These are phyloP conservation scores for Dactylorhiza incarnata DNA, from an alignment of 106 monocot genomes.

Conservation along the genomic window DNA sequence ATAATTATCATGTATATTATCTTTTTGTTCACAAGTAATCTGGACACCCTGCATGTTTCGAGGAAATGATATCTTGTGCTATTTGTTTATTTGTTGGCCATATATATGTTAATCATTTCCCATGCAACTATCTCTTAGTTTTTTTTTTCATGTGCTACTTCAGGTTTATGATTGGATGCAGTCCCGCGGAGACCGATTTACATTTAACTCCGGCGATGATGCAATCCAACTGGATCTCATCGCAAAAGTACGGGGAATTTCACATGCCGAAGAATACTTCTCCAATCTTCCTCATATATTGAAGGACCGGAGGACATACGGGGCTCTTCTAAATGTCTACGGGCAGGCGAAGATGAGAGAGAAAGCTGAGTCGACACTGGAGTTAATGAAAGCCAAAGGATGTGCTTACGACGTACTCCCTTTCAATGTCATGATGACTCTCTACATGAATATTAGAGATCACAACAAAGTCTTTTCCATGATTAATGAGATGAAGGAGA, in stretches of 20 bases:
- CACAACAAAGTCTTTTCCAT: constrained; percentile 43
- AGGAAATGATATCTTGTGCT: neutral
- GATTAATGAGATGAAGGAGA: constrained; percentile 70
- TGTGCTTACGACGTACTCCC: constrained; percentile 54
- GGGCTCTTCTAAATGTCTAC: constrained; percentile 85
- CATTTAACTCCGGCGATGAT: constrained; percentile 61
- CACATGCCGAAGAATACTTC: constrained; percentile 70
- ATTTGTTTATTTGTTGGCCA: neutral
- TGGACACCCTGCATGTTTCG: neutral
- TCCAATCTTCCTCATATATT: constrained; percentile 35
- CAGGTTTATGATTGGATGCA: constrained; percentile 91
- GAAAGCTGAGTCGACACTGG: constrained; percentile 58
- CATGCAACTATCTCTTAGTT: neutral
- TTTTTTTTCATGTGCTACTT: neutral
- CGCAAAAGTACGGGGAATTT: constrained; percentile 61
- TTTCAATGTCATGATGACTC: constrained; percentile 92
- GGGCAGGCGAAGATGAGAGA: constrained; percentile 52
- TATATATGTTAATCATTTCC: neutral
- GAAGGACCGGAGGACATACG: constrained; percentile 80
- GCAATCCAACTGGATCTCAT: constrained; percentile 85
- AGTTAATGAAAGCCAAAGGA: constrained; percentile 53
- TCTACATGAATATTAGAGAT: constrained; percentile 79
- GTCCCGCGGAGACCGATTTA: constrained; percentile 48
- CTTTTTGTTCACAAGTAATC: too few relatives aligned
- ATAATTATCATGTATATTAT: neutral